Base-by-base conservation (phyloP, 2,329 filamentous ascomycete species). In the Phyllosticta citriasiana region DNA sequence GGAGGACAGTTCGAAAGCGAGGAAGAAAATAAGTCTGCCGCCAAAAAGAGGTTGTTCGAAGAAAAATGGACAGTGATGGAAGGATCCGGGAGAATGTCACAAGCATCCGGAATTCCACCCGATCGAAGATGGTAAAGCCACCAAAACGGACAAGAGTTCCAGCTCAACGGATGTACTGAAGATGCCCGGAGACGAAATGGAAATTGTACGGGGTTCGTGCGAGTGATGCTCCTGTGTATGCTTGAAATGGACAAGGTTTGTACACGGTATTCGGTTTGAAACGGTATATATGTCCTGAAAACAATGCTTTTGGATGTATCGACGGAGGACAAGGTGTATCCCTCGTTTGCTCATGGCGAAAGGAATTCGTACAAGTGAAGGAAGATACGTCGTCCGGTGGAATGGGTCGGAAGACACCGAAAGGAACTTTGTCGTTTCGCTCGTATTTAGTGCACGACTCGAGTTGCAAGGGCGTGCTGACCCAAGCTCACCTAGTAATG, bases 401-500 rank as follows among this genome's bases (percentile, higher is more conserved):
- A 12, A 4, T 40, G 33, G 33, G 33, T 40, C 33, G 33, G 9
- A 40, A 40, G 10, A 40, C 8, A 40, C 33, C 33, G 33, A 40
- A 10, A 4, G 33, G 3, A 40, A 9, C 2, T 10, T 5, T 40
- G 33, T 5, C 33, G 33, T 40, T 12, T 16, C 2, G 33, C 9
- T 40, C 33, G 33, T 40, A 40, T 40, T 40, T 40, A 10, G 33
- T 40, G 33, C 33, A 10, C 33, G 33, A 40, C 10, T 40, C 33
- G 33, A 40, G 33, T 16, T 16, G 14, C 14, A 40, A 12, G 4
- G 33, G 33, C 27, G 1, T 40, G 14, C 14, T 40, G 33, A 40
- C 10, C 33, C 33, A 12, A 8, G 51, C 7, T 60, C 22, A 52
- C 30, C 67, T 63, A 70, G 51, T 70, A 72, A 26, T 66, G 66